Percentiles rank a stretch among this genome's conserved stretches.
These are phyloP conservation scores for Cornus florida DNA, from an alignment of 148 eudicot genomes.

Conservation along the genomic window DNA sequence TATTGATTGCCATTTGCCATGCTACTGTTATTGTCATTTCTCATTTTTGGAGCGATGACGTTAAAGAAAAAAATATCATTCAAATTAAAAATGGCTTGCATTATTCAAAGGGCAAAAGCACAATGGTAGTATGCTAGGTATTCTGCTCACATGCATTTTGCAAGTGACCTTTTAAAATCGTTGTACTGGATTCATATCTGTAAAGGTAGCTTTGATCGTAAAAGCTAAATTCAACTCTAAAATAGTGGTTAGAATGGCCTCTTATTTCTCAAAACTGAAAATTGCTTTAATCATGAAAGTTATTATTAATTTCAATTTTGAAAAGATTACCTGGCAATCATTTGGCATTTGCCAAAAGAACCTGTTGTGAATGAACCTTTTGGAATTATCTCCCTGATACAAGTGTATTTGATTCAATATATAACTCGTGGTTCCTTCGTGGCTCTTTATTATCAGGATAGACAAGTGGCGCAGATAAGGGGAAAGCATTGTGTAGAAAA, in stretches of 20 bases:
- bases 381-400: neutral
- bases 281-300: neutral
- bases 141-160: neutral
- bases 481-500: slow-evolving; percentile 38
- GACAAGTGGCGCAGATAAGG: slow-evolving; percentile 18
- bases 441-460: slow-evolving; percentile 1
- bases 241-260: neutral
- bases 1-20: too few species aligned
- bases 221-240: neutral
- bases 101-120: neutral
- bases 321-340: neutral
- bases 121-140: neutral
- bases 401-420: neutral
- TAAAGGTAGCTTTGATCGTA: neutral
- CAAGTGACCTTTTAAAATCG: neutral
- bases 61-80: neutral
- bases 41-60: too few species aligned
- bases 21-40: neutral
- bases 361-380: neutral
- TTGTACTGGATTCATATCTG: neutral
- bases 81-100: neutral
- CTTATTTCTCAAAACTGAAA: neutral
- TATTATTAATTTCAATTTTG: neutral
- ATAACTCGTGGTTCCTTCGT: neutral
- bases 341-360: neutral